A percentile compares a stretch with the other conserved stretches of the same genome.
Conservation (phyloP, 2,329 filamentous ascomycete species). For the Rutstroemia sydowiana region DNA sequence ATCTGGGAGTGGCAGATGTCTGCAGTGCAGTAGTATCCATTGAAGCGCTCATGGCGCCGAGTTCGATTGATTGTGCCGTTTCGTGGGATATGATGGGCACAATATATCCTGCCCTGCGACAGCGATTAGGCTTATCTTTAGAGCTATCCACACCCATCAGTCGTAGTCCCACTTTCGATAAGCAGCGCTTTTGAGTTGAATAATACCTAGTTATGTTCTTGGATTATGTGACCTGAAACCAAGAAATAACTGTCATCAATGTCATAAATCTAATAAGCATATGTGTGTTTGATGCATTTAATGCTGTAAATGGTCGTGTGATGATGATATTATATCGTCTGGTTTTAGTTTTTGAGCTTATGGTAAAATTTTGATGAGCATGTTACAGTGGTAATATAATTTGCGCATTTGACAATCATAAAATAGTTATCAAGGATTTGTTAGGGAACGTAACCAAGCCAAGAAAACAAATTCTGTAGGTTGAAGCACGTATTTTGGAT, state of each 20-base stretch:
- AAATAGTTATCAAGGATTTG: too few relatives aligned
- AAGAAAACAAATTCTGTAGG: background rate
- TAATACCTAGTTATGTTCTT: background rate
- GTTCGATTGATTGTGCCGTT: background rate
- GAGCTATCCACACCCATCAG: too few relatives aligned
- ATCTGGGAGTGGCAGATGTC: background rate
- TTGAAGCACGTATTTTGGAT: background rate
- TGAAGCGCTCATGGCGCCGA: constrained; percentile 3
- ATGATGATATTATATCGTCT: background rate
- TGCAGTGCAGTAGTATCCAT: background rate
- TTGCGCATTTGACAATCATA: too few relatives aligned
- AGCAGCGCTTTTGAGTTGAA: constrained; percentile 15
- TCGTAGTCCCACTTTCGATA: background rate
- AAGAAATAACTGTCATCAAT: background rate
- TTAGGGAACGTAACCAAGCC: too few relatives aligned
- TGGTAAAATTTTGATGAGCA: background rate
- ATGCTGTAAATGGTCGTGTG: background rate
- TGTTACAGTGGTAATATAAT: too few relatives aligned
- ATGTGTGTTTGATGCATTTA: constrained; percentile 4
- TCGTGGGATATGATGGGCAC: background rate
- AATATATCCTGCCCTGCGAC: too few relatives aligned
- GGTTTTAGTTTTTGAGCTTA: background rate
- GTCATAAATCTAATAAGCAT: background rate
- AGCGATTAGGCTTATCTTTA: background rate
- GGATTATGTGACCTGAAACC: background rate